These are phyloP conservation scores for Porpolomopsis calyptriformis DNA, from an alignment of 768 basidiomycete species.

Conservation along the genomic window DNA sequence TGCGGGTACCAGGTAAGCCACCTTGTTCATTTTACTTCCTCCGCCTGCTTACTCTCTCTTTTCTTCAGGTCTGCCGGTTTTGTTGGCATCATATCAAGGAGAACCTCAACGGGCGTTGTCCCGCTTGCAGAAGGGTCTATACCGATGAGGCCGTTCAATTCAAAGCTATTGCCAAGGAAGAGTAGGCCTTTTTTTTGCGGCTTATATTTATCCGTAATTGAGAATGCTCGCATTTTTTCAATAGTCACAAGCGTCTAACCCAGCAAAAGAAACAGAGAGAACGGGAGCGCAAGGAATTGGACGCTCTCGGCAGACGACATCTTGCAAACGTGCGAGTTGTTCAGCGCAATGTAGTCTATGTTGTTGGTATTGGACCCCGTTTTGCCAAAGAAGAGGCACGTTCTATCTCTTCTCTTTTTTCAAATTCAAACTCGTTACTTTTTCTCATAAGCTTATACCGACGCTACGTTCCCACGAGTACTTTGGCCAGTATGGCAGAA, in stretches of 20 bases:
- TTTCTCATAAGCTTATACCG: slow-evolving; percentile 59
- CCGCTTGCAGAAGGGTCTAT: slow-evolving; percentile 89
- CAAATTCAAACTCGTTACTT: slow-evolving; percentile 8
- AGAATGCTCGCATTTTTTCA: slow-evolving; percentile 7
- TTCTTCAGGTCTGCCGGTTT: slow-evolving; percentile 87
- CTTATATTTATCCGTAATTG: slow-evolving; percentile 12
- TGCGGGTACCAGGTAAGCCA: slow-evolving; percentile 87
- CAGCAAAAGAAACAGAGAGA: slow-evolving; percentile 94
- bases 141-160: slow-evolving; percentile 90
- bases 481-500: slow-evolving; percentile 98
- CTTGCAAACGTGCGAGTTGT: slow-evolving; percentile 93
- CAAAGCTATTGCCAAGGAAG: slow-evolving; percentile 89
- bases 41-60: neutral
- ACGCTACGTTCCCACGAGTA: slow-evolving; percentile 91
- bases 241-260: slow-evolving; percentile 85
- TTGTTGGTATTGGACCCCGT: slow-evolving; percentile 87
- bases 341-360: slow-evolving; percentile 91
- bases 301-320: slow-evolving; percentile 71
- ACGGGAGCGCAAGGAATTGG: slow-evolving; percentile 91
- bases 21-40: slow-evolving; percentile 1
- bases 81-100: slow-evolving; percentile 98
- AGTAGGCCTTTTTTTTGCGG: slow-evolving; percentile 46
- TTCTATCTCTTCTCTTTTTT: slow-evolving; percentile 3
- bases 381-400: slow-evolving; percentile 95
- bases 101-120: slow-evolving; percentile 92